These are phyloP conservation scores for Oryza longistaminata DNA, from an alignment of 176 grass and related monocot species.

Conservation along the genomic window DNA sequence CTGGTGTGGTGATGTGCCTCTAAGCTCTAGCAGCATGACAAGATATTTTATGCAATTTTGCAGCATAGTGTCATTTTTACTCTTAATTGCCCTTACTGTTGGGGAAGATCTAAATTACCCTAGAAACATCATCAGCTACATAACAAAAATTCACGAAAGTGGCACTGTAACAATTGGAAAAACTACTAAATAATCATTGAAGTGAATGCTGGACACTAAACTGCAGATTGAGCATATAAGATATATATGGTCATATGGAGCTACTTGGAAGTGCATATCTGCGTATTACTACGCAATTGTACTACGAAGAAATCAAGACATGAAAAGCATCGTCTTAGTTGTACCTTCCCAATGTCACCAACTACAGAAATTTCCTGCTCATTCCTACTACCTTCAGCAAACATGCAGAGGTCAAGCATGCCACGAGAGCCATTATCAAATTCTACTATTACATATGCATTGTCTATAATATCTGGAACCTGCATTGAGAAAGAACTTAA, in stretches of 20 bases:
- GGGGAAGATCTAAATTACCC: neutral
- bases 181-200: neutral
- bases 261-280: neutral
- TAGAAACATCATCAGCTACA: neutral
- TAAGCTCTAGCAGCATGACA: neutral
- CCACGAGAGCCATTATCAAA: slow-evolving; percentile 92
- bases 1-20: neutral
- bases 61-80: neutral
- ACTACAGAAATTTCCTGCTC: slow-evolving; percentile 96
- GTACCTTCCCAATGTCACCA: slow-evolving; percentile 88
- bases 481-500: slow-evolving; percentile 23
- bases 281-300: neutral
- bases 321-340: slow-evolving; percentile 1
- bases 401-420: slow-evolving; percentile 98
- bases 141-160: neutral
- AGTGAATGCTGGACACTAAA: neutral
- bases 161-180: neutral
- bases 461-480: slow-evolving; percentile 97
- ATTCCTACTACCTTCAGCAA: slow-evolving; percentile 94
- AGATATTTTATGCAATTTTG: neutral
- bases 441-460: slow-evolving; percentile 91
- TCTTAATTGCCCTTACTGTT: neutral
- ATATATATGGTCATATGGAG: neutral
- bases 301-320: neutral
- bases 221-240: neutral